Conservation (phyloP, 2,329 filamentous ascomycete species). For the Epichloe sylvatica region DNA sequence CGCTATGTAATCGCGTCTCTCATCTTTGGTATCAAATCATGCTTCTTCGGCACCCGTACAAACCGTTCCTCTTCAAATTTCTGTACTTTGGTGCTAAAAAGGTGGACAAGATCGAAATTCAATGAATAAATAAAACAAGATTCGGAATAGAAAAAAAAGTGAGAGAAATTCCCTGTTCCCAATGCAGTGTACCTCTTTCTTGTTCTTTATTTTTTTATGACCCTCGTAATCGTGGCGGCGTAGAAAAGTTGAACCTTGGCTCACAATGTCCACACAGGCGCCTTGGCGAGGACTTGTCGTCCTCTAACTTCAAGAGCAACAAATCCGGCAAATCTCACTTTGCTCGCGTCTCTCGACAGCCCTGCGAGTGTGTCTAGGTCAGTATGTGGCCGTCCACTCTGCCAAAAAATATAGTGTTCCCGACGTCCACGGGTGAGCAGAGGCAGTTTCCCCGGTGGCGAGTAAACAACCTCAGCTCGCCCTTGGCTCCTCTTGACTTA, state of each 20-base stretch:
- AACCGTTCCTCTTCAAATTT: not conserved
- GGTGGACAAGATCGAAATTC: not conserved
- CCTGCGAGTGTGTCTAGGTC: conserved; percentile 24
- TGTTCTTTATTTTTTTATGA: not conserved
- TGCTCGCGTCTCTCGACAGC: conserved; percentile 33
- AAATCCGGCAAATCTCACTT: conserved; percentile 64
- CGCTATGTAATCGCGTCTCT: not conserved
- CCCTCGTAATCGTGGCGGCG: not conserved
- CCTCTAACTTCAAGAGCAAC: conserved; percentile 61
- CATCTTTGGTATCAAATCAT: not conserved
- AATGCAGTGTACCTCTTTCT: not conserved
- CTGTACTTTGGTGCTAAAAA: not conserved
- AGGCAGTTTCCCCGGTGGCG: not conserved
- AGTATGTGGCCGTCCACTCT: conserved; percentile 19
- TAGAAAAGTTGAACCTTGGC: not conserved
- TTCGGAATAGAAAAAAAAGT: not conserved
- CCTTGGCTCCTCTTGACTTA: conserved; percentile 28
- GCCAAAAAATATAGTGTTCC: not conserved
- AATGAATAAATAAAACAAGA: not conserved
- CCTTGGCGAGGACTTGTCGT: conserved; percentile 60
- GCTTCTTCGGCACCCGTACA: not conserved
- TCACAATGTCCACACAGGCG: conserved; percentile 53
- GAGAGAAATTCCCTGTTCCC: not conserved
- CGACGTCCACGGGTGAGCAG: not conserved
- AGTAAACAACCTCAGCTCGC: conserved; percentile 32